Evolutionary conservation across 345 rosid genomes (phyloP), one percentile per base, ranked within the genome.

Genomic region (Anastatica hierochuntica): DNA sequence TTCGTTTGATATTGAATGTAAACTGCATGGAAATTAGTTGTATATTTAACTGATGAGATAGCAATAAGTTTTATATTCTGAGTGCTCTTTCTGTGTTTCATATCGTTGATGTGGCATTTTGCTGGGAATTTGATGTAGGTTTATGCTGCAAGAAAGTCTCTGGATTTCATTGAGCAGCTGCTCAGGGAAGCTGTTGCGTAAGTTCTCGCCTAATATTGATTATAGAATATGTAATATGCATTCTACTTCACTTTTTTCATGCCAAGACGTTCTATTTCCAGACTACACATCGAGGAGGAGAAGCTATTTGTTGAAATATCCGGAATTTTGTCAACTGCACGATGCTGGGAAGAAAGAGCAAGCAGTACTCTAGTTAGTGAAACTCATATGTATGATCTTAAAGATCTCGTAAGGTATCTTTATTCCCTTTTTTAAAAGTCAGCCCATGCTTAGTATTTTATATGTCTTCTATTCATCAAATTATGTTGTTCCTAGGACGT

Each of bases 341-440:
- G 55, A 49, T 46, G 30, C 55, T 90, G 95, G 98, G 95, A 90
- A 61, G 78, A 80, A 62, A 77, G 66, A 59, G 98, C 96, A 15
- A 63, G 58, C 31, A 60, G 56, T 52, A 49, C 78, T 48, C 82
- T 90, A 63, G 40, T 74, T n/a, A 10, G 17, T 60, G 62, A 67
- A 67, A 75, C 89, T 69, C 77, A 61, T 59, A 75, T 90, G 79
- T 54, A 75, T 13, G 82, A 80, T 41, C 86, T 87, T 60, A 82
- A 80, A 77, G 85, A 84, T 37, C 67, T 79, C 62, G 37, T 80
- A 40, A 84, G 96, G 98, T 90, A 63, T 36, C 3, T 34, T 43
- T 39, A 30, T 13, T 14, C 21, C 12, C 2, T 2, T 42, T 4
- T 38, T 43, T 29, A 1, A 26, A 36, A 29, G 18, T 15, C 18